phyloP scores from a whole-genome alignment of 495 filamentous ascomycete species.

The Astrocystis sublimbata region DNA sequence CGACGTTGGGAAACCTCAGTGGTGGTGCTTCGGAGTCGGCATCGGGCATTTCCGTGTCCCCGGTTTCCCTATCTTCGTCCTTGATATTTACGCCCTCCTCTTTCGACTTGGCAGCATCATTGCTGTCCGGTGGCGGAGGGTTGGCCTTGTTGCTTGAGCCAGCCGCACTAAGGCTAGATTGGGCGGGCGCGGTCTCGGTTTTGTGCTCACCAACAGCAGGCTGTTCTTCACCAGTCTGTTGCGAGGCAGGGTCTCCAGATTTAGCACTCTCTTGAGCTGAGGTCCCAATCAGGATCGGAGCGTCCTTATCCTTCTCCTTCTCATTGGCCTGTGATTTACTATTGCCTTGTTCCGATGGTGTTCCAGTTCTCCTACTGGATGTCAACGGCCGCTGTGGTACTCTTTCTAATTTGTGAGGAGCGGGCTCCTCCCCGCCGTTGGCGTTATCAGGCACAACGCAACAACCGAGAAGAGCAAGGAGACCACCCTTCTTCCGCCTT shows the following conservation, averaged over 20 bases:
- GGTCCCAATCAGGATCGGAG: constrained; percentile 25
- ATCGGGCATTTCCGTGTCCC: constrained; percentile 66
- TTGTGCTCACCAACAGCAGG: constrained; percentile 45
- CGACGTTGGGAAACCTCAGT: constrained; percentile 32
- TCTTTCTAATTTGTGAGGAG: constrained; percentile 65
- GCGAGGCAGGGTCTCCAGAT: constrained; percentile 47
- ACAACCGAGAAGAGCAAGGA: constrained; percentile 78
- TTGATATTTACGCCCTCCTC: constrained; percentile 26
- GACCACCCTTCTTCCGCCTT: constrained; percentile 62
- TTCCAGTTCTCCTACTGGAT: constrained; percentile 56
- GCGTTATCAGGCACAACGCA: constrained; percentile 68
- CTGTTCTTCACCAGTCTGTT: constrained; percentile 44
- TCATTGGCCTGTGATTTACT: constrained; percentile 49
- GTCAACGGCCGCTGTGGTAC: constrained; percentile 54
- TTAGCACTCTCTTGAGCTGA: constrained; percentile 34
- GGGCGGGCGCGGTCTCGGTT: constrained; percentile 49
- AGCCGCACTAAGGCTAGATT: constrained; percentile 41
- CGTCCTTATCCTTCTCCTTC: constrained; percentile 41
- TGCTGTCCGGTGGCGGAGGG: constrained; percentile 34
- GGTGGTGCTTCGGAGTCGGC: constrained; percentile 33
- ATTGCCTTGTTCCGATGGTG: constrained; percentile 55
- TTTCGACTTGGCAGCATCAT: constrained; percentile 29
- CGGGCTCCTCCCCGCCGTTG: constrained; percentile 57
- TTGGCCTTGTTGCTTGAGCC: constrained; percentile 49
- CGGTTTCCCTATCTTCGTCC: constrained; percentile 60